Conservation (phyloP, 768 basidiomycete species). For the Lactarius deliciosus region DNA sequence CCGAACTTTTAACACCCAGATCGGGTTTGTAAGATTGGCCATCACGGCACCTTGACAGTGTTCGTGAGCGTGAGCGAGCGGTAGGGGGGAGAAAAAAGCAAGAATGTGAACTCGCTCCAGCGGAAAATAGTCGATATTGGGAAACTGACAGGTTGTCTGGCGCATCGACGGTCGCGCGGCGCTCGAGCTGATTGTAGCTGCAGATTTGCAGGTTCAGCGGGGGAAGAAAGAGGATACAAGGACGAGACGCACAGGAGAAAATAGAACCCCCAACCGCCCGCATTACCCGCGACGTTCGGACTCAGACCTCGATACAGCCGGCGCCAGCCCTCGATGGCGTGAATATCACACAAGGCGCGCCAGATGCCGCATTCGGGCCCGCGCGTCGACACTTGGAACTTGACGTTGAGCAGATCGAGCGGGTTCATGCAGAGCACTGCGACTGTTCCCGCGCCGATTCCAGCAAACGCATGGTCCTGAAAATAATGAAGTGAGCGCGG, state of each 20-base stretch:
- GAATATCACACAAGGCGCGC: constrained; percentile 68
- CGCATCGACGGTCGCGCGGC: constrained; percentile 66
- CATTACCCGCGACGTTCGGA: constrained; percentile 92
- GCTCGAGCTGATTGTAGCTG: constrained; percentile 94
- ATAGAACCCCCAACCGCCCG: constrained; percentile 49
- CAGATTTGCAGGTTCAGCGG: background rate
- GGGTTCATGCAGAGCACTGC: constrained; percentile 97
- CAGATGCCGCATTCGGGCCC: constrained; percentile 65
- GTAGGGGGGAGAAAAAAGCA: background rate
- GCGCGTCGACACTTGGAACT: constrained; percentile 83
- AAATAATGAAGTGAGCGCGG: background rate
- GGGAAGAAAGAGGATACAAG: background rate
- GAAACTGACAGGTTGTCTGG: constrained; percentile 68
- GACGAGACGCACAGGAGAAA: constrained; percentile 77
- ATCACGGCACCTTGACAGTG: constrained; percentile 79
- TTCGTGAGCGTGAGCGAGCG: constrained; percentile 5
- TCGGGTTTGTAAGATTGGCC: constrained; percentile 92
- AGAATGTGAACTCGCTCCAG: constrained; percentile 86
- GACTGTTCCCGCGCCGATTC: constrained; percentile 75
- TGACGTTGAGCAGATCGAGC: constrained; percentile 91
- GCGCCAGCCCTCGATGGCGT: constrained; percentile 69
- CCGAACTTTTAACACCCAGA: constrained; percentile 97
- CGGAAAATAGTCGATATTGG: constrained; percentile 84
- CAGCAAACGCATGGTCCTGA: constrained; percentile 66
- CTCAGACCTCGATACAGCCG: constrained; percentile 90